A percentile compares a stretch with the other conserved stretches of the same genome.
Evolutionary conservation across 2,329 filamentous ascomycete genomes (phyloP).

Genomic region (Atkinsonella texensis): DNA sequence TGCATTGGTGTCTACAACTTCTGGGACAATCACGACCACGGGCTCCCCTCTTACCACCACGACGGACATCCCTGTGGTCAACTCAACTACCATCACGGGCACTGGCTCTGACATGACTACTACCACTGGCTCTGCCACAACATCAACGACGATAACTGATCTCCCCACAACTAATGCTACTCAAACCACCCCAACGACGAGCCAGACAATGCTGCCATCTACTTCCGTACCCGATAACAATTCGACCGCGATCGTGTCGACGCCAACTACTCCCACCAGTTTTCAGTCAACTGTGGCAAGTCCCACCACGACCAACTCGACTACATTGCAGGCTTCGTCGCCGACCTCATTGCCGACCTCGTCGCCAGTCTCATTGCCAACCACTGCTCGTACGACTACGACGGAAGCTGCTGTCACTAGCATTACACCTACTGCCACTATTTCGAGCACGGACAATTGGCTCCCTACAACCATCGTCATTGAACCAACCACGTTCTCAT

Average conservation of each 20-base stretch:
- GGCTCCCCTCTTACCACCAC: not conserved
- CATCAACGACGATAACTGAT: conserved; percentile 1
- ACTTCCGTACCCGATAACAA: conserved; percentile 5
- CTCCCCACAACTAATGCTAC: conserved; percentile 6
- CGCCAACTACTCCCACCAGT: not conserved
- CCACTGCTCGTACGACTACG: conserved; percentile 3
- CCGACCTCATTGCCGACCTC: not conserved
- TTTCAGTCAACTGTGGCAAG: not conserved
- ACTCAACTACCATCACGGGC: conserved; percentile 3
- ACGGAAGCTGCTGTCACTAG: conserved; percentile 22
- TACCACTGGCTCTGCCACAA: not conserved
- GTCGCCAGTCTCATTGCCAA: conserved; percentile 6
- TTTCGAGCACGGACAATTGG: conserved; percentile 32
- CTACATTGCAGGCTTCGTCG: not conserved
- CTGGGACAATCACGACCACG: conserved; percentile 1
- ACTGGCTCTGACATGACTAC: not conserved
- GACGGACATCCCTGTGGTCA: conserved; percentile 6
- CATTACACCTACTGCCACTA: conserved; percentile 29
- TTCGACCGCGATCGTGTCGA: not conserved
- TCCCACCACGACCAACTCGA: conserved; percentile 11
- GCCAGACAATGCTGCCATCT: conserved; percentile 1
- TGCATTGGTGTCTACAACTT: conserved; percentile 5
- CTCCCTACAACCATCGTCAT: conserved; percentile 51
- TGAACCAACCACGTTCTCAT: conserved; percentile 29
- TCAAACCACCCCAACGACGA: not conserved